Percentiles rank a stretch among this genome's conserved stretches.
These are phyloP conservation scores for Calonectria fujianensis DNA, from an alignment of 2,329 filamentous ascomycete genomes.

Conservation along the genomic window DNA sequence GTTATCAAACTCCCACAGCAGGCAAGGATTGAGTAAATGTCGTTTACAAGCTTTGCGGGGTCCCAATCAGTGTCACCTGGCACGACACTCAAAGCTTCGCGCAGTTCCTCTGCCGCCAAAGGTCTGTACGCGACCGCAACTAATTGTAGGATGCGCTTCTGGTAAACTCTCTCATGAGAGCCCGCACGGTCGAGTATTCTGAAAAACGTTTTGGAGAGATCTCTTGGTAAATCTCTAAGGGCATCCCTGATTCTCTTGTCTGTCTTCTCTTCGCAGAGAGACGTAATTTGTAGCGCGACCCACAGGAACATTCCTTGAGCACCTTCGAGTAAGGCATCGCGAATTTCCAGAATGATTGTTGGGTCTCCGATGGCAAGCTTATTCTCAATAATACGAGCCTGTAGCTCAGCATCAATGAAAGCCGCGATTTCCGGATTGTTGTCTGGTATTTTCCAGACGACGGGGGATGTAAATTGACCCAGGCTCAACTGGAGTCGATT, in stretches of 20 bases:
- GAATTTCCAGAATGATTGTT: slow-evolving; percentile 45
- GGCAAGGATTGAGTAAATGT: slow-evolving; percentile 51
- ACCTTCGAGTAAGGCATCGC: slow-evolving; percentile 47
- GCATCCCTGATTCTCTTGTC: slow-evolving; percentile 60
- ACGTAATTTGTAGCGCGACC: slow-evolving; percentile 60
- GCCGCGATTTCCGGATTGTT: slow-evolving; percentile 52
- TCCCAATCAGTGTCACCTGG: slow-evolving; percentile 57
- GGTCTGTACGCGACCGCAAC: slow-evolving; percentile 56
- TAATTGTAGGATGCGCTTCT: slow-evolving; percentile 57
- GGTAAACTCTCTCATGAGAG: slow-evolving; percentile 38
- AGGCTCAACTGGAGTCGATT: neutral
- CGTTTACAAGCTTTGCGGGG: slow-evolving; percentile 44
- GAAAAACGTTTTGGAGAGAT: slow-evolving; percentile 57
- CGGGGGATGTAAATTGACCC: neutral
- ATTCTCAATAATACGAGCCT: slow-evolving; percentile 7
- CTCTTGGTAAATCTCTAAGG: slow-evolving; percentile 55
- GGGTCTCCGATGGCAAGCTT: slow-evolving; percentile 45
- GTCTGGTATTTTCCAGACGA: slow-evolving; percentile 37
- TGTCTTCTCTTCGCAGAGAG: slow-evolving; percentile 59
- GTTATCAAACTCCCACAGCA: slow-evolving; percentile 60
- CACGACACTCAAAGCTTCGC: slow-evolving; percentile 62
- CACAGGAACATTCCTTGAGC: slow-evolving; percentile 64
- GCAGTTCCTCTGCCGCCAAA: slow-evolving; percentile 59
- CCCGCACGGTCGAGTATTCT: slow-evolving; percentile 56
- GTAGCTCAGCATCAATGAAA: slow-evolving; percentile 48